Conservation (phyloP, 2,329 filamentous ascomycete species). For the Colletotrichum cereale region DNA sequence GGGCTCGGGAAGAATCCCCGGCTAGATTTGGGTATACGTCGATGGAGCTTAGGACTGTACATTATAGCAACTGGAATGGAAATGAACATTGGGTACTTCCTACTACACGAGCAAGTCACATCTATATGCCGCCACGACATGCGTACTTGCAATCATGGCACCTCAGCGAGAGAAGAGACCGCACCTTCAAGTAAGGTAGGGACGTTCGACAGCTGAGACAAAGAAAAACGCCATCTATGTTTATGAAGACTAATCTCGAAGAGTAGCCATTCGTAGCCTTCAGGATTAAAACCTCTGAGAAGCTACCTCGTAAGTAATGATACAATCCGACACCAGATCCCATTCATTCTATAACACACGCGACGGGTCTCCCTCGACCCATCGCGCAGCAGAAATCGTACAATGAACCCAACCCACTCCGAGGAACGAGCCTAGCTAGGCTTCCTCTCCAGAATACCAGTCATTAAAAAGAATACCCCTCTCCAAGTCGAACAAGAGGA, state of each 20-base stretch:
- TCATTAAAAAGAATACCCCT: neutral
- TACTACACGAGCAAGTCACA: neutral
- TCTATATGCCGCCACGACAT: neutral
- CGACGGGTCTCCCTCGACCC: neutral
- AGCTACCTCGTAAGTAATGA: neutral
- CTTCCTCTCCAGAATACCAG: neutral
- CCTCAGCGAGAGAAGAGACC: neutral
- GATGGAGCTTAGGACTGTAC: neutral
- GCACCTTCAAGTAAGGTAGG: neutral
- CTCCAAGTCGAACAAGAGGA: neutral
- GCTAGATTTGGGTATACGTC: neutral
- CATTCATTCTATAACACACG: constrained; percentile 1
- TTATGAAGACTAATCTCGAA: neutral
- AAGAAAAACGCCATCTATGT: neutral
- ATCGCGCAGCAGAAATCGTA: neutral
- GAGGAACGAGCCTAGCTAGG: neutral
- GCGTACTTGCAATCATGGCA: neutral
- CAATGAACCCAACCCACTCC: neutral
- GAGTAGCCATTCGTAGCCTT: neutral
- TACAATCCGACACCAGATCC: neutral
- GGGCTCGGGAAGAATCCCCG: neutral
- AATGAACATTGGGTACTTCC: neutral
- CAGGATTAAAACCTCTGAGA: neutral
- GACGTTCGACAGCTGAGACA: neutral
- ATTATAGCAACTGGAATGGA: neutral